Evolutionary conservation across 75 land plant species (phyloP).

Genomic region (Larix kaempferi): DNA sequence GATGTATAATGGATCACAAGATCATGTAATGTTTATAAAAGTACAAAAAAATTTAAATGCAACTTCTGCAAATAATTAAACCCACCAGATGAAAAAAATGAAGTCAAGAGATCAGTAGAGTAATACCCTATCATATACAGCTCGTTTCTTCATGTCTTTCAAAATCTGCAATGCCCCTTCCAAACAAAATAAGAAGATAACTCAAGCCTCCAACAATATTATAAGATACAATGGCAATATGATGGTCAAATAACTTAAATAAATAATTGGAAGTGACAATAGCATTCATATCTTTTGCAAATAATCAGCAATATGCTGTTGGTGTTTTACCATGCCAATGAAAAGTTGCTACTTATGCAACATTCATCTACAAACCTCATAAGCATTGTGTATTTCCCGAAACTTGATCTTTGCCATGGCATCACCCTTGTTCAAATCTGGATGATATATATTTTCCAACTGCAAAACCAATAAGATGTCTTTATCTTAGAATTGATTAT

Average conservation of each 20-base stretch:
- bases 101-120: not conserved
- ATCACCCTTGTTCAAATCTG: conserved; percentile 81
- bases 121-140: conserved; percentile 75
- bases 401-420: conserved; percentile 81
- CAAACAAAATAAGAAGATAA: conserved; percentile 9
- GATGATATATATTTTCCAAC: conserved; percentile 95
- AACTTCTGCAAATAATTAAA: not conserved
- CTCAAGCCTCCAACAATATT: not conserved
- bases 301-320: not conserved
- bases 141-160: conserved; percentile 72
- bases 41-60: not conserved
- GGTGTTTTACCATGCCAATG: conserved; percentile 4
- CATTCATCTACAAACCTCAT: conserved; percentile 53
- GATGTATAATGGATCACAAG: not conserved
- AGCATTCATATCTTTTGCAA: conserved; percentile 10
- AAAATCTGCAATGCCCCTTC: conserved; percentile 50
- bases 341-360: not conserved
- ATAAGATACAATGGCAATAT: not conserved
- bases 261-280: not conserved
- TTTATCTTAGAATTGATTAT: not conserved
- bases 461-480: conserved; percentile 15
- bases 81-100: not conserved
- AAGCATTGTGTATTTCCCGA: conserved; percentile 94
- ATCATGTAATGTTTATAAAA: not conserved
- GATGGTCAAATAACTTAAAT: not conserved